These are phyloP conservation scores for Candida rishiriensis DNA, from an alignment of 805 yeast genomes.

Conservation along the genomic window DNA sequence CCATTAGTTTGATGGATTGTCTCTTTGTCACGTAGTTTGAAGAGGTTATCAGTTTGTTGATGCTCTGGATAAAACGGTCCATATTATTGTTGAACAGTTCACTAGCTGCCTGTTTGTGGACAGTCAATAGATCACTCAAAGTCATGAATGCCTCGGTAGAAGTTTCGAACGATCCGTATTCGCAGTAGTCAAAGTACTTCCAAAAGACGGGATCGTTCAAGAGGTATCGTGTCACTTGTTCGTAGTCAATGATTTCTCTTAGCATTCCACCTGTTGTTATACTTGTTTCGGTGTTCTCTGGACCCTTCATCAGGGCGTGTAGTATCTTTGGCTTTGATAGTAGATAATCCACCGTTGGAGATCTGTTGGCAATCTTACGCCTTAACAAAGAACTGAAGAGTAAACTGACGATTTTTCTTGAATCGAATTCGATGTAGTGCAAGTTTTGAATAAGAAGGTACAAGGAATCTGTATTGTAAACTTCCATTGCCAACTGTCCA, in stretches of 20 bases:
- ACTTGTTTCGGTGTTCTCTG: constrained; percentile 70
- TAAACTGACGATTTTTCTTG: constrained; percentile 75
- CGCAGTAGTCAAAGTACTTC: constrained; percentile 78
- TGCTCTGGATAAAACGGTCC: constrained; percentile 51
- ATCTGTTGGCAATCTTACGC: constrained; percentile 68
- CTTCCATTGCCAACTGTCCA: constrained; percentile 72
- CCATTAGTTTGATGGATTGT: constrained; percentile 75
- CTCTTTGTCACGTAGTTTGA: constrained; percentile 89
- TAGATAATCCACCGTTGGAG: constrained; percentile 86
- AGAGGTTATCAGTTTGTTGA: constrained; percentile 68
- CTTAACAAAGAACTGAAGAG: constrained; percentile 74
- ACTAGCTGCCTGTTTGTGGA: constrained; percentile 63
- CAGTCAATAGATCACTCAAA: constrained; percentile 60
- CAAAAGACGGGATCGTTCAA: constrained; percentile 63
- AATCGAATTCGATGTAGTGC: constrained; percentile 76
- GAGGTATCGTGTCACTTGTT: constrained; percentile 57
- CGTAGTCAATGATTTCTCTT: constrained; percentile 81
- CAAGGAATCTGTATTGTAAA: constrained; percentile 67
- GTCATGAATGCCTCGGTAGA: constrained; percentile 89
- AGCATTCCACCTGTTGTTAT: constrained; percentile 72
- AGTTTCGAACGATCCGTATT: constrained; percentile 74
- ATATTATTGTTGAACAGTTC: constrained; percentile 63
- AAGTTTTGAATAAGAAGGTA: constrained; percentile 56
- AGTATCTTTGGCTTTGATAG: constrained; percentile 63
- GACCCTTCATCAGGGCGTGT: constrained; percentile 58